These are phyloP conservation scores for Spongiforma sp. DNA, from an alignment of 1,284 basidiomycete genomes.

Conservation along the genomic window DNA sequence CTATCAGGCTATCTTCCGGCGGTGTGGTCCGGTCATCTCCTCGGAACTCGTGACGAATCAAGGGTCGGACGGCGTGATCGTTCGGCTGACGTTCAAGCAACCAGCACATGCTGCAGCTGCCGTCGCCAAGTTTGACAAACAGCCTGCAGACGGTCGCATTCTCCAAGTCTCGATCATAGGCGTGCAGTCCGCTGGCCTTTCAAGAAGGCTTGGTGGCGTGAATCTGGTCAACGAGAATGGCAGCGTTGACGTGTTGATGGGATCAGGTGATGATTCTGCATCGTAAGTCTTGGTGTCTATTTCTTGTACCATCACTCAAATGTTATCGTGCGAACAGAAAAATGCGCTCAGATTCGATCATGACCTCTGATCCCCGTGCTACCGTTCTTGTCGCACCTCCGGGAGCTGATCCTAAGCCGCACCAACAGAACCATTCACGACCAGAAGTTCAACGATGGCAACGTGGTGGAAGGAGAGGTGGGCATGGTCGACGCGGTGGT, in stretches of 20 bases:
- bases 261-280: constrained; percentile 45
- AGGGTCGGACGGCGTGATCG: constrained; percentile 54
- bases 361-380: constrained; percentile 71
- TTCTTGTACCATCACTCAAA: not conserved
- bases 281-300: constrained; percentile 54
- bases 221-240: constrained; percentile 65
- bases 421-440: constrained; percentile 43
- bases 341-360: constrained; percentile 82
- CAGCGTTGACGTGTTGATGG: constrained; percentile 73
- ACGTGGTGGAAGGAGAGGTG: constrained; percentile 38
- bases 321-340: constrained; percentile 55
- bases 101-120: constrained; percentile 68
- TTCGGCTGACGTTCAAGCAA: constrained; percentile 77
- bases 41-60: constrained; percentile 50
- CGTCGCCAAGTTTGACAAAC: constrained; percentile 77
- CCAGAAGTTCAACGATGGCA: constrained; percentile 34
- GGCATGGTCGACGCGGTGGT: constrained; percentile 40
- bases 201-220: constrained; percentile 51
- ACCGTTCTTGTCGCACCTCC: constrained; percentile 74
- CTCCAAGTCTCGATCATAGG: constrained; percentile 72
- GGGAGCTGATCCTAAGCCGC: constrained; percentile 62
- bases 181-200: constrained; percentile 40
- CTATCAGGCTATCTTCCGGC: constrained; percentile 79
- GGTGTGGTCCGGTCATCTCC: constrained; percentile 70
- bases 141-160: constrained; percentile 81